Base-by-base conservation (phyloP, 2,329 filamentous ascomycete genomes). In the Podosphaera fusca region DNA sequence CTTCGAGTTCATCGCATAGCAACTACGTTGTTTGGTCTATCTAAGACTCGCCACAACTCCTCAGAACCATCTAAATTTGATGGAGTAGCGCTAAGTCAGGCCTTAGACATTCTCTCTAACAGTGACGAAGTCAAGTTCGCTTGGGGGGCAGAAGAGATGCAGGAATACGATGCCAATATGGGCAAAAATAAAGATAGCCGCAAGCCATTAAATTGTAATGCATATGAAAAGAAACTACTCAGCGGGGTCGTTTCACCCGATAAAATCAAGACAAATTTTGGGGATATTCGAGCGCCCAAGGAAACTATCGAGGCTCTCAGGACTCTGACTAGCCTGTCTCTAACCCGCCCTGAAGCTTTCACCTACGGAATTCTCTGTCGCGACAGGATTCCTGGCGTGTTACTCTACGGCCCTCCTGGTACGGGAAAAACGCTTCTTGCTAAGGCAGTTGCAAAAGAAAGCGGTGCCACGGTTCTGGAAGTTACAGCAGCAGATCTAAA, bases 301-400 rank as follows among this genome's bases (percentile, higher is more conserved):
- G 87, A 89, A 59, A 95, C 87, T 1, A 84, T 94, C 35, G 86
- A 92, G 30, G 85, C 89, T 0, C 75, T 98, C 57, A 88, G 90
- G 67, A 87, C 87, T 4, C 76, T 96, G 55, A 98, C 92, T 0
- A 87, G 86, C 0, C 74, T 98, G 21, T 92, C 89, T 0, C 75
- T 98, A 4, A 75, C 87, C 55, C 81, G 90, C 0, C 92, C 92
- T 0, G 89, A 96, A 60, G 90, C 89, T n/a, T 98, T 96, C 70
- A 82, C 82, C 9, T 98, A 98, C 63, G 92, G 92, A 69, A 87
- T 98, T 3, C 77, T 98, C 10, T 85, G 88, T 1, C 87, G 82
- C 0, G 89, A 96, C 66, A 85, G 87, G 63, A 94, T 98, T 54
- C 86, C 89, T 0, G 92, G 92, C 12, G 81, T 92, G 53, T 77